Evolutionary conservation across 2,329 filamentous ascomycete genomes (phyloP).

Genomic region (Trichothecium sympodiale): DNA sequence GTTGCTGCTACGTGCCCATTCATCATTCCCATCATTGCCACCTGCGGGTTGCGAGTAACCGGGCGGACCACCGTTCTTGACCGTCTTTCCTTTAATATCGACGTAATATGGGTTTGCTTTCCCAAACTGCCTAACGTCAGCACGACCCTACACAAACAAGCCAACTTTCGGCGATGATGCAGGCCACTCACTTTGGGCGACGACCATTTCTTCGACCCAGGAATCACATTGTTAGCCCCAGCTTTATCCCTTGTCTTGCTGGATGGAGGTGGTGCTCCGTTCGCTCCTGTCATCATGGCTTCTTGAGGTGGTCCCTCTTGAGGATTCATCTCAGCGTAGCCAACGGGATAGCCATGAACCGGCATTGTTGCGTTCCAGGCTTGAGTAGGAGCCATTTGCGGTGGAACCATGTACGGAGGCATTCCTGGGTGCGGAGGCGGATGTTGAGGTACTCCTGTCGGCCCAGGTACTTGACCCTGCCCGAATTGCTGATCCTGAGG

Average conservation of each 20-base stretch:
- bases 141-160: background rate
- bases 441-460: background rate
- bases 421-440: slow-evolving; percentile 4
- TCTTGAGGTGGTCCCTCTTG: slow-evolving; percentile 1
- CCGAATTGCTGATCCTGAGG: slow-evolving; percentile 6
- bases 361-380: slow-evolving; percentile 12
- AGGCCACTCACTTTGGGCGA: slow-evolving; percentile 8
- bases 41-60: too few species aligned
- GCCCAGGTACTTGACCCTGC: too few species aligned
- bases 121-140: background rate
- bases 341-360: slow-evolving; percentile 10
- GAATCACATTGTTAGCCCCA: slow-evolving; percentile 19
- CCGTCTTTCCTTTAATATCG: background rate
- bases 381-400: slow-evolving; percentile 3
- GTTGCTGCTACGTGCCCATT: too few species aligned
- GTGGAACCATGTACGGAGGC: too few species aligned
- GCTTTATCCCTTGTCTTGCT: slow-evolving; percentile 12
- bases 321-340: slow-evolving; percentile 4
- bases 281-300: slow-evolving; percentile 3
- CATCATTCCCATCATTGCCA: too few species aligned
- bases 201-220: slow-evolving; percentile 2
- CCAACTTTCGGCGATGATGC: background rate
- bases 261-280: slow-evolving; percentile 5
- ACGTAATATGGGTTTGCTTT: slow-evolving; percentile 2
- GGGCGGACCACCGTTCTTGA: background rate